Conservation (phyloP, 1,139 yeast genomes). For the Lodderomyces elongisporus region DNA sequence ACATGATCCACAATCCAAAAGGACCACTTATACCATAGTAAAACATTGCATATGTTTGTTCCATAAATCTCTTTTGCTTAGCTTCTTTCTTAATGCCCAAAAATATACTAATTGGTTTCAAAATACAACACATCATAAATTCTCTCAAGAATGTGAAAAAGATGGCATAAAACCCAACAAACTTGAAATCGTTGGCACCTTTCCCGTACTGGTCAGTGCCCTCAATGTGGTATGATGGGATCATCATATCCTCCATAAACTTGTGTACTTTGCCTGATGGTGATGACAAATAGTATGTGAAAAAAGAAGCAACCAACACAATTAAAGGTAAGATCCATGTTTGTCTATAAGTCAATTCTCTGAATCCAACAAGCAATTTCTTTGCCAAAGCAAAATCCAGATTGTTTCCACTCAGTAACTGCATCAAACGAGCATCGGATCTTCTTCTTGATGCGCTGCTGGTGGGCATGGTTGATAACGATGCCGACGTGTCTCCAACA, state of each 20-base stretch:
- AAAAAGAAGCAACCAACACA: slow-evolving; percentile 32
- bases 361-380: slow-evolving; percentile 51
- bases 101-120: slow-evolving; percentile 62
- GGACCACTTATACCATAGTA: slow-evolving; percentile 84
- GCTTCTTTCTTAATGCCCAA: slow-evolving; percentile 53
- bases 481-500: slow-evolving; percentile 53
- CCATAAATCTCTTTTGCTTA: slow-evolving; percentile 79
- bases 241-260: slow-evolving; percentile 54
- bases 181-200: slow-evolving; percentile 77
- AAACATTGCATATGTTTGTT: slow-evolving; percentile 79
- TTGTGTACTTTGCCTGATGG: slow-evolving; percentile 57
- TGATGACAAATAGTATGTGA: slow-evolving; percentile 41
- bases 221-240: slow-evolving; percentile 61
- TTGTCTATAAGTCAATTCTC: slow-evolving; percentile 62
- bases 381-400: slow-evolving; percentile 40
- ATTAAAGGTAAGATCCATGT: slow-evolving; percentile 76
- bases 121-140: slow-evolving; percentile 76
- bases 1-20: slow-evolving; percentile 85
- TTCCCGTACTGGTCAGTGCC: slow-evolving; percentile 70
- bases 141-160: slow-evolving; percentile 90
- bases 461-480: slow-evolving; percentile 44
- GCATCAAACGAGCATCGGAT: slow-evolving; percentile 31
- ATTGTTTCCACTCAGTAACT: slow-evolving; percentile 22
- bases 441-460: slow-evolving; percentile 29
- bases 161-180: slow-evolving; percentile 74